A percentile compares a stretch with the other conserved stretches of the same genome.
phyloP scores from a whole-genome alignment of 345 rosid genomes.

The Erucastrum elatum region DNA sequence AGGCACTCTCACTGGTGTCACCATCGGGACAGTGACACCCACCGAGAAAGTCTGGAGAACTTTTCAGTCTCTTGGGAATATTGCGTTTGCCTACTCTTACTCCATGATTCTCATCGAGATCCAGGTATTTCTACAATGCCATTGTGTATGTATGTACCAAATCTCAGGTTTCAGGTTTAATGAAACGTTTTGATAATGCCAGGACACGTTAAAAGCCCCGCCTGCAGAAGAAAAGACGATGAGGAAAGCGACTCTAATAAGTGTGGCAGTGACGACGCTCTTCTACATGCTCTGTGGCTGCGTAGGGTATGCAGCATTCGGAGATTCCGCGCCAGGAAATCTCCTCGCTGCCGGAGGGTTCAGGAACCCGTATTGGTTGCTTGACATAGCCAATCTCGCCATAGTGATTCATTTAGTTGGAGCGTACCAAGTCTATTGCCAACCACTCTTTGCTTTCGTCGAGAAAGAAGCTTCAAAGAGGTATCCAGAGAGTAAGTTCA shows the following conservation, averaged over 20 bases:
- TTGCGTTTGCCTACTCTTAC: constrained; percentile 89
- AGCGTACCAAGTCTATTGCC: constrained; percentile 94
- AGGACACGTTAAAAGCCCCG: constrained; percentile 39
- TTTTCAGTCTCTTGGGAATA: constrained; percentile 88
- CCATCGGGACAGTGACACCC: constrained; percentile 35
- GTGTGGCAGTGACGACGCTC: constrained; percentile 73
- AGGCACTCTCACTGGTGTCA: constrained; percentile 79
- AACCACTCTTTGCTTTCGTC: constrained; percentile 75
- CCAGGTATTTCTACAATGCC: constrained; percentile 46
- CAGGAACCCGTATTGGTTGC: constrained; percentile 80
- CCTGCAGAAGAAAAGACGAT: constrained; percentile 82
- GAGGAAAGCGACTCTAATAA: constrained; percentile 70
- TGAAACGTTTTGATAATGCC: background rate
- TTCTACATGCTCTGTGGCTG: constrained; percentile 94
- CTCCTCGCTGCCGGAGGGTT: constrained; percentile 74
- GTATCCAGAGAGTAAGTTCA: constrained; percentile 61
- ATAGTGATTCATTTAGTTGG: constrained; percentile 79
- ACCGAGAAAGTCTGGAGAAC: constrained; percentile 79
- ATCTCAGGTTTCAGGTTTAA: background rate
- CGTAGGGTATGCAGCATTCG: constrained; percentile 88
- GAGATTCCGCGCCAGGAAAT: constrained; percentile 76
- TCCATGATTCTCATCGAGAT: constrained; percentile 82
- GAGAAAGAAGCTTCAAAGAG: constrained; percentile 53
- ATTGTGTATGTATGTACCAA: background rate
- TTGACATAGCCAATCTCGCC: constrained; percentile 84